Evolutionary conservation across 2,329 filamentous ascomycete species (phyloP), one percentile per base, ranked within the genome.

Genomic region (Corinectria fuckeliana): DNA sequence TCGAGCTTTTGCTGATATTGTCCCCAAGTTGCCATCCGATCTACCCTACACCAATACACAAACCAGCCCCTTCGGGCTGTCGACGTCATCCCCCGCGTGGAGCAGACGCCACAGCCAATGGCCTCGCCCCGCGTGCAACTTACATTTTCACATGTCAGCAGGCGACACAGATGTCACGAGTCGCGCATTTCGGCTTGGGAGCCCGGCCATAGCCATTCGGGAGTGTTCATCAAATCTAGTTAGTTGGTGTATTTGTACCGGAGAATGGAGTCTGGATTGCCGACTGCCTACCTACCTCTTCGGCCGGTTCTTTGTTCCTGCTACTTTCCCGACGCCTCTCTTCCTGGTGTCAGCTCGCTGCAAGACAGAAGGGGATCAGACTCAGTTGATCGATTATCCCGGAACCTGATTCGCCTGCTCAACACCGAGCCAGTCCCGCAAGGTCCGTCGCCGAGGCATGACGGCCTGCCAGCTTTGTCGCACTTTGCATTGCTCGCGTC

Each of bases 131-230:
- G 42, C 42, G 42, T 45, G 42, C 42, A 48, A 57, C 42, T 44
- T 61, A 45, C 58, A 64, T 63, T 71, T 69, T 71, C 68, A 71
- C 69, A 69, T 71, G 69, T 65, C 62, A 69, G 50, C 55, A 44
- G 48, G 47, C 42, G 28, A 28, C 36, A 45, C 26, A n/a, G 16
- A 55, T 59, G 66, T 68, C 66, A 62, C 65, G 66, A 56, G 62
- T 59, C 67, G 54, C 60, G n/a, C 49, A 47, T 68, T 51, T 68
- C 67, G 67, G 67, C 64, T 53, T 41, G 36, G 47, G 53, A 59
- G 60, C 65, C n/a, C 67, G 48, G 58, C 63, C 60, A 52, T 50
- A 64, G 65, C 55, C 60, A 54, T 61, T 39, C 47, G 30, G 25
- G n/a, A n/a, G n/a, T n/a, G n/a, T n/a, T n/a, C n/a, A n/a, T n/a